Evolutionary conservation across 371 early-diverging fungal genomes (phyloP).

Genomic region (Choanephora cucurbitarum): DNA sequence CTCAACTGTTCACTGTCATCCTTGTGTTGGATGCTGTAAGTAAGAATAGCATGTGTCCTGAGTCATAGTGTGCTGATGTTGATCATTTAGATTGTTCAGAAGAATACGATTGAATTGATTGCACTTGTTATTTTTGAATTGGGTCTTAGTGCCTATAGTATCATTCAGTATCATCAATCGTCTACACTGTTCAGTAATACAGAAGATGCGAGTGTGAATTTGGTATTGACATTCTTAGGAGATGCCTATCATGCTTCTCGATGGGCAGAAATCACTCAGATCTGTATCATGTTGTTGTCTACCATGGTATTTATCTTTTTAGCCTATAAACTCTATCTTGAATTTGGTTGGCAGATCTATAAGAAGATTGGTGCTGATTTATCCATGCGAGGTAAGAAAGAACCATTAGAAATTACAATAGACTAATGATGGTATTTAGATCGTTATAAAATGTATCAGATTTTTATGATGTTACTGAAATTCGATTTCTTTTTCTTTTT

Average conservation of each 20-base stretch:
- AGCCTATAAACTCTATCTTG: slow-evolving; percentile 50
- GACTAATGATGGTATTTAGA: slow-evolving; percentile 38
- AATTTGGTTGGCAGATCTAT: slow-evolving; percentile 85
- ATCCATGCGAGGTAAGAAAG: slow-evolving; percentile 73
- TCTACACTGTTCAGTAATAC: slow-evolving; percentile 37
- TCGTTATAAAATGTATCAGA: slow-evolving; percentile 84
- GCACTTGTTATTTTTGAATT: slow-evolving; percentile 51
- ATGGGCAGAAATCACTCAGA: slow-evolving; percentile 53
- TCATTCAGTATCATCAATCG: slow-evolving; percentile 53
- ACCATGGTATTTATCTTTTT: slow-evolving; percentile 38
- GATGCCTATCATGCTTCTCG: slow-evolving; percentile 36
- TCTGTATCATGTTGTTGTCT: slow-evolving; percentile 42
- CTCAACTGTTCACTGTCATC: slow-evolving; percentile 45
- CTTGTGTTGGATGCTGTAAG: slow-evolving; percentile 51
- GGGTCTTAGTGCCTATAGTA: slow-evolving; percentile 47
- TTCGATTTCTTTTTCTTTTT: slow-evolving; percentile 87
- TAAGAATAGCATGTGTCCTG: neutral
- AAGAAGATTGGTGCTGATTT: slow-evolving; percentile 93
- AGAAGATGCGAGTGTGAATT: slow-evolving; percentile 20
- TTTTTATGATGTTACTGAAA: slow-evolving; percentile 86
- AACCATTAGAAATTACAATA: no score
- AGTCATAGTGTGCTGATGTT: neutral
- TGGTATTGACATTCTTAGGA: slow-evolving; percentile 31
- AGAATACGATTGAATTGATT: slow-evolving; percentile 54
- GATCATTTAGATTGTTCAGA: slow-evolving; percentile 52